Evolutionary conservation across 306 rosid genomes (phyloP).

Genomic region (Hylodesmum podocarpum): DNA sequence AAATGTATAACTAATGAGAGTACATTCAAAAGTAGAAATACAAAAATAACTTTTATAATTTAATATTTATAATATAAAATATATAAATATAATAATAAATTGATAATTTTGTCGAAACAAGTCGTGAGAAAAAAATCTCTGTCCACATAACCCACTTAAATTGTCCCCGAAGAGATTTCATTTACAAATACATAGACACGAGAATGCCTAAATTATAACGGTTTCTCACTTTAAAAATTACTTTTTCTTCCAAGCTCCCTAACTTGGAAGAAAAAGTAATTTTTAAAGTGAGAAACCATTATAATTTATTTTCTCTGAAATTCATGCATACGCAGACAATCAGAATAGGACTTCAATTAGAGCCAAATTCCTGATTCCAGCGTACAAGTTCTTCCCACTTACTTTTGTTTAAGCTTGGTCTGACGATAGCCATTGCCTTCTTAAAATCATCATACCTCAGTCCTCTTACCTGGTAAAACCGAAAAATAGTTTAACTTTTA

Average conservation of each 20-base stretch:
- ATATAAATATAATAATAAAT: too few species aligned
- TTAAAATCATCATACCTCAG: conserved; percentile 74
- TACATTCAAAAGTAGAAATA: too few species aligned
- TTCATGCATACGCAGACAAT: not conserved
- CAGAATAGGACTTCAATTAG: conserved; percentile 52
- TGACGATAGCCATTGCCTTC: conserved; percentile 75
- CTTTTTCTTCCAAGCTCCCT: not conserved
- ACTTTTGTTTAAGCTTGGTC: conserved; percentile 92
- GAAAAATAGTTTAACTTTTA: conserved; percentile 10
- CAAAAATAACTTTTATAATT: too few species aligned
- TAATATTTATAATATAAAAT: too few species aligned
- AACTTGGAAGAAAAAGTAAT: not conserved
- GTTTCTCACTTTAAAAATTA: not conserved
- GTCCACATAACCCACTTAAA: too few species aligned
- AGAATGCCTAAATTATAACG: not conserved
- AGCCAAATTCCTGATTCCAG: conserved; percentile 92
- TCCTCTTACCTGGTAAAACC: conserved; percentile 62
- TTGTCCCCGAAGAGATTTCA: too few species aligned
- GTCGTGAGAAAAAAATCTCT: too few species aligned
- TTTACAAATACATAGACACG: too few species aligned
- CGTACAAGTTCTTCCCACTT: conserved; percentile 91
- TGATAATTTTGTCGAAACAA: too few species aligned
- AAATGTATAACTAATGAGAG: too few species aligned
- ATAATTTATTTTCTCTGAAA: conserved; percentile 9
- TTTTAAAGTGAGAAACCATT: not conserved